A percentile compares a stretch with the other conserved stretches of the same genome.
Conservation (phyloP, 2,329 filamentous ascomycete species). For the Hypocrella siamensis region DNA sequence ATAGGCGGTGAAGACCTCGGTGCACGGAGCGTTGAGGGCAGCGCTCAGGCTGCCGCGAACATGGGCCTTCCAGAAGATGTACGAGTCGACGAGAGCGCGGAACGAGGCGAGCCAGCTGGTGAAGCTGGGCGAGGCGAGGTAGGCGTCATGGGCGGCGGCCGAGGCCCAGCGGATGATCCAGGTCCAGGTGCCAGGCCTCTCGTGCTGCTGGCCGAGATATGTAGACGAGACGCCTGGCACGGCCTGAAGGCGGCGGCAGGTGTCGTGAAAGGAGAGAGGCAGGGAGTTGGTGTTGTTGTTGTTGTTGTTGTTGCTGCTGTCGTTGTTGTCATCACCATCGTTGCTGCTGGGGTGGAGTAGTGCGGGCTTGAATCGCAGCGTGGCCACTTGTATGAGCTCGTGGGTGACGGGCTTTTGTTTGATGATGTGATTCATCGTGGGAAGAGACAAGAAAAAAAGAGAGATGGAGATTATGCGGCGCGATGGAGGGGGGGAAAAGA, state of each 20-base stretch:
- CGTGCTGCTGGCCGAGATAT: conserved; percentile 18
- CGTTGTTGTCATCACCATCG: too few species aligned
- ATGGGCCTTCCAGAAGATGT: conserved; percentile 9
- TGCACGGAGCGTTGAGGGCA: conserved; percentile 19
- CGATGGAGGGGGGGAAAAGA: neutral
- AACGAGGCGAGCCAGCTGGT: conserved; percentile 23
- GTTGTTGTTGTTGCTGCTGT: neutral
- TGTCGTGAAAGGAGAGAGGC: conserved; percentile 6
- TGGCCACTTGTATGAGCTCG: conserved; percentile 14
- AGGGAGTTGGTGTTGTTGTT: neutral
- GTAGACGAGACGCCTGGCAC: conserved; percentile 16
- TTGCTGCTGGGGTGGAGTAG: conserved; percentile 11
- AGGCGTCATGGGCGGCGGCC: conserved; percentile 17
- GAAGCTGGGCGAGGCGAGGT: conserved; percentile 23
- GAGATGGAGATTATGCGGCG: neutral
- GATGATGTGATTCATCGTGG: conserved; percentile 5
- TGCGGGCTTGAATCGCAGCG: conserved; percentile 15
- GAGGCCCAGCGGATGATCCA: conserved; percentile 19
- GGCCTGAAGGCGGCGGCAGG: conserved; percentile 13
- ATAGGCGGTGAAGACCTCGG: conserved; percentile 21
- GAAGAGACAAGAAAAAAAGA: neutral
- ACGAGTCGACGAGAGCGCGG: conserved; percentile 13
- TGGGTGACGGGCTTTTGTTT: conserved; percentile 11
- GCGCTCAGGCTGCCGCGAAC: conserved; percentile 8
- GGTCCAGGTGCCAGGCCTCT: conserved; percentile 16